Percentiles rank a stretch among this genome's conserved stretches.
Conservation (phyloP, 352 stramenopile species). For the Phytophthora colocasiae region DNA sequence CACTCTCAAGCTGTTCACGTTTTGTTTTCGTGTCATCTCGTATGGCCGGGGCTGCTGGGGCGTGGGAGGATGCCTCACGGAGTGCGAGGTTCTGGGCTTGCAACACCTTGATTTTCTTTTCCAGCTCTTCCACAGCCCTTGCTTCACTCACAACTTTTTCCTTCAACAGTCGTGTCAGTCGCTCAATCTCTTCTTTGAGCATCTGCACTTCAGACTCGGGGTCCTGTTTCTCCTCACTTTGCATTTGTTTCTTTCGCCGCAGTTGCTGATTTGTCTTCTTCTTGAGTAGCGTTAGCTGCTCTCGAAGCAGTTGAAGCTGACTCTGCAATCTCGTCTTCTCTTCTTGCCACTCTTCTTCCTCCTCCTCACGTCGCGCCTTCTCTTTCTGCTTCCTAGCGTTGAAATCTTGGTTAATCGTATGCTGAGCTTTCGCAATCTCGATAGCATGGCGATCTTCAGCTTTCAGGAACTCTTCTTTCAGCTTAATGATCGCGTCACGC, state of each 20-base stretch:
- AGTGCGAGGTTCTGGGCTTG: conserved; percentile 87
- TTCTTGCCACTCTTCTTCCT: conserved; percentile 52
- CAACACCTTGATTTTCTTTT: conserved; percentile 75
- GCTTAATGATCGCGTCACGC: conserved; percentile 80
- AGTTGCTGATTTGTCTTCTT: conserved; percentile 40
- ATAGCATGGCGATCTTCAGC: conserved; percentile 83
- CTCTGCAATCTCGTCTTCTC: conserved; percentile 60
- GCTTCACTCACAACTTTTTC: conserved; percentile 62
- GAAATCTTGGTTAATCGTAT: conserved; percentile 44
- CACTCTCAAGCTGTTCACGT: conserved; percentile 58
- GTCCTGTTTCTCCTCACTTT: conserved; percentile 33
- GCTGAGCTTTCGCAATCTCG: conserved; percentile 66
- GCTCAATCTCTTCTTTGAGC: conserved; percentile 57
- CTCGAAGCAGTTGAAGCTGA: conserved; percentile 69
- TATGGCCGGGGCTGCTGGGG: not conserved
- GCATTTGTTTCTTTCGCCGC: conserved; percentile 21
- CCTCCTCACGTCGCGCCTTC: conserved; percentile 44
- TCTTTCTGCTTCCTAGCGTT: conserved; percentile 45
- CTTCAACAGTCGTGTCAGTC: conserved; percentile 61
- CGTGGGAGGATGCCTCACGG: conserved; percentile 43
- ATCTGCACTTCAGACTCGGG: conserved; percentile 24
- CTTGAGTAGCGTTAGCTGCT: conserved; percentile 60
- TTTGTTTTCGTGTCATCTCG: conserved; percentile 15
- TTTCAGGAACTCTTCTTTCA: conserved; percentile 92
- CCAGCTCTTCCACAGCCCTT: conserved; percentile 57